A percentile compares a stretch with the other conserved stretches of the same genome.
These are phyloP conservation scores for Sanghuangporus baumii DNA, from an alignment of 1,284 basidiomycete genomes.

Conservation along the genomic window DNA sequence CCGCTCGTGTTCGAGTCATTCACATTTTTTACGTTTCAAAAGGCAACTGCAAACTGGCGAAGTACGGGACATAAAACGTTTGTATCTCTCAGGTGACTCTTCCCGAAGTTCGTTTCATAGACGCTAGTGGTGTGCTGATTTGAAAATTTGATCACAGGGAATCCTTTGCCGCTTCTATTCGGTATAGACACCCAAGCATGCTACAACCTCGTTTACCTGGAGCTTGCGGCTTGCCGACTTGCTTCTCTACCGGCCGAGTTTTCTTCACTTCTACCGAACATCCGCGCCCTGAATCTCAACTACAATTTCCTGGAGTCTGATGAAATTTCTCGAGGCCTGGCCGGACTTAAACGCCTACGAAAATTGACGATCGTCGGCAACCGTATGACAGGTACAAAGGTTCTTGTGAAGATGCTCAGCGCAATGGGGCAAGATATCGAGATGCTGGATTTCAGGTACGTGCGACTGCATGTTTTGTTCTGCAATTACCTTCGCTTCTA, in stretches of 20 bases:
- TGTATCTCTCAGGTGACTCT: conserved; percentile 83
- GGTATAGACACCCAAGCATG: conserved; percentile 39
- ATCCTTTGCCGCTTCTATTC: conserved; percentile 27
- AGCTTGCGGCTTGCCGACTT: conserved; percentile 87
- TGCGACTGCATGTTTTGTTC: conserved; percentile 15
- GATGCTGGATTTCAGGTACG: conserved; percentile 87
- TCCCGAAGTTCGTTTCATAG: background rate
- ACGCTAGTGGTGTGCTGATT: background rate
- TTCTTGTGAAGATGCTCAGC: conserved; percentile 64
- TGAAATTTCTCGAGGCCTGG: conserved; percentile 58
- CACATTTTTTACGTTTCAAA: conserved; percentile 7
- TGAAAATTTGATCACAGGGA: conserved; percentile 32
- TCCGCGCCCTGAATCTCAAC: conserved; percentile 91
- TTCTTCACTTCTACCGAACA: conserved; percentile 69
- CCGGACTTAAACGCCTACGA: conserved; percentile 69
- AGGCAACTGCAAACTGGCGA: conserved; percentile 63
- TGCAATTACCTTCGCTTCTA: background rate
- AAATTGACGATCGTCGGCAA: conserved; percentile 86
- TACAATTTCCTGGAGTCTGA: conserved; percentile 75
- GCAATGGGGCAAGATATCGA: conserved; percentile 70
- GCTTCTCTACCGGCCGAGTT: conserved; percentile 68
- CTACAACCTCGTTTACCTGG: conserved; percentile 90
- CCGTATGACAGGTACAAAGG: conserved; percentile 65
- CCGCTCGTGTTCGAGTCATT: background rate
- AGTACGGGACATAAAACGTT: conserved; percentile 83